Evolutionary conservation across 1,139 yeast species (phyloP).

Genomic region (Hyphopichia khmerensis): DNA sequence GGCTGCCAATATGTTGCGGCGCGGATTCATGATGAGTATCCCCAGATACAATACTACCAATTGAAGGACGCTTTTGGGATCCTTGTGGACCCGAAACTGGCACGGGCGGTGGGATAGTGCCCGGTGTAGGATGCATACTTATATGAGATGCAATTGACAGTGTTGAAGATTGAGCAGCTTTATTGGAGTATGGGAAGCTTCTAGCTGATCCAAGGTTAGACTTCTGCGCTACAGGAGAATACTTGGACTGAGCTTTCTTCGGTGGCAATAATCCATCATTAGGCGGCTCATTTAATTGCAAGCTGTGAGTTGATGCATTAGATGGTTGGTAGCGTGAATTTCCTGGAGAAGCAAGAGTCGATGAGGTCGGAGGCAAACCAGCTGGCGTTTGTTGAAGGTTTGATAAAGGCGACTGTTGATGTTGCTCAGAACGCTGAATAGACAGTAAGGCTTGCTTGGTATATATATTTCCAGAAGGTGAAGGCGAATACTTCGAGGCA

Average conservation of each 20-base stretch:
- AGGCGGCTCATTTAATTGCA: conserved; percentile 8
- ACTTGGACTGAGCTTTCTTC: conserved; percentile 7
- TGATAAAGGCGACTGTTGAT: not conserved
- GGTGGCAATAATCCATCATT: conserved; percentile 4
- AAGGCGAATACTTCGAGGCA: conserved; percentile 17
- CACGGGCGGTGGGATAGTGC: not conserved
- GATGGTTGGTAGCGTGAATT: conserved; percentile 27
- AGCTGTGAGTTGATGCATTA: conserved; percentile 24
- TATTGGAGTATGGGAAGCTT: conserved; percentile 10
- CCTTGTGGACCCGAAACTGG: not conserved
- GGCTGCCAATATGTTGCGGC: conserved; percentile 7
- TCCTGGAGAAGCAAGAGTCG: not conserved
- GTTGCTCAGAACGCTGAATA: not conserved
- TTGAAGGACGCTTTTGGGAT: conserved; percentile 20
- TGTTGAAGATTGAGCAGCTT: conserved; percentile 16
- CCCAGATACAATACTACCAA: conserved; percentile 23
- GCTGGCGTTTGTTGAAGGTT: conserved; percentile 6
- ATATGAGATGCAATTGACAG: conserved; percentile 13
- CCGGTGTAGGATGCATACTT: conserved; percentile 1
- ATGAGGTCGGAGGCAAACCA: not conserved
- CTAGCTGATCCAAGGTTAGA: conserved; percentile 1
- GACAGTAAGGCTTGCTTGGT: conserved; percentile 4
- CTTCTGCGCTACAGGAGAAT: conserved; percentile 12
- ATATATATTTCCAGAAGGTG: not conserved
- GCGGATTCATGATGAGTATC: conserved; percentile 15